Evolutionary conservation across 228 moss, liverwort and hornwort genomes (phyloP), one percentile per base, ranked within the genome.

Genomic region (Sphagnum fallax): DNA sequence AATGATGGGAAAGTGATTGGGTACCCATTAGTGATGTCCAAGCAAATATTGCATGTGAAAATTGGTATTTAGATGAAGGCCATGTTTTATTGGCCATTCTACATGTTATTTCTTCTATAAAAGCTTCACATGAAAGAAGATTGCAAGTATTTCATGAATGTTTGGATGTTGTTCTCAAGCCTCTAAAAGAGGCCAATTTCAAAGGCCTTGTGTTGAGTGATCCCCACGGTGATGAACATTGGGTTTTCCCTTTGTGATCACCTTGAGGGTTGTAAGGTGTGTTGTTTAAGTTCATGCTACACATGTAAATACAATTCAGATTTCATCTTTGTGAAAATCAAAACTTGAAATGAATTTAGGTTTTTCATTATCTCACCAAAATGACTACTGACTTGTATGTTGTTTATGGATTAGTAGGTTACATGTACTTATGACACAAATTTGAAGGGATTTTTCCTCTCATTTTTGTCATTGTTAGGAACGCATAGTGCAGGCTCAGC

Each of bases 71-170:
- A 49, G 63, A 71, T 50, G 61, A 71, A 10, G 62, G 71, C 47
- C 71, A 71, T 63, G 16, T 49, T 5, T 53, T 71, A 7, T 52
- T 71, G 0, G 71, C 71, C 5, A 50, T 71, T 6, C 51, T 63
- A 50, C 62, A 52, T 16, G 50, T 71, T 8, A 6, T 63, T 47
- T 50, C 61, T 6, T 8, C 32, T 48, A 47, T 1, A 4, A 5
- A 62, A 10, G 48, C 48, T 48, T 48, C 60, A 15, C 16, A 71
- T 1, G 49, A 18, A 6, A 14, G 9, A 4, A 71, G 51, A 48
- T 52, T 71, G 62, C 48, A 71, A 51, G 15, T 71, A 5, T 71
- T 63, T 63, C 71, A 71, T 15, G 50, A 63, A 6, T 71, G 71
- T 48, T 16, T 71, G 4, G 49, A 63, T 10, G 4, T 10, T 5